A percentile compares a stretch with the other conserved stretches of the same genome.
Evolutionary conservation across 2,329 filamentous ascomycete species (phyloP).

Genomic region (Parasarocladium wereldwijsianum): DNA sequence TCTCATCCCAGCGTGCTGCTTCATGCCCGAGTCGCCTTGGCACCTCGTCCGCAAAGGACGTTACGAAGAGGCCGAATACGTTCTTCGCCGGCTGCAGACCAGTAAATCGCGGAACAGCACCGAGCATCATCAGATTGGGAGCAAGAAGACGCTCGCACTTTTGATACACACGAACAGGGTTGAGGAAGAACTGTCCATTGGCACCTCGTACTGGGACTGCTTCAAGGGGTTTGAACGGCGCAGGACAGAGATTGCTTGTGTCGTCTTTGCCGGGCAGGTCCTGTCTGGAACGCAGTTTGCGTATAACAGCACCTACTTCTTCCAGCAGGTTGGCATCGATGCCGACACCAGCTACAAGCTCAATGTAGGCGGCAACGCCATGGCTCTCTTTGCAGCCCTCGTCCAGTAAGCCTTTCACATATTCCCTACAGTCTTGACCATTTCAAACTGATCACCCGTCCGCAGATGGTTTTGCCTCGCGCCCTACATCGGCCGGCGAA

Average conservation of each 20-base stretch:
- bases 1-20: slow-evolving; percentile 18
- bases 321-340: slow-evolving; percentile 20
- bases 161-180: slow-evolving; percentile 2
- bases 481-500: slow-evolving; percentile 20
- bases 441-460: too few species aligned
- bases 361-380: slow-evolving; percentile 5
- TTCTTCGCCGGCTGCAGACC: slow-evolving; percentile 3
- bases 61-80: slow-evolving; percentile 3
- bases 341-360: slow-evolving; percentile 10
- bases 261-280: slow-evolving; percentile 20
- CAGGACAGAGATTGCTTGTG: slow-evolving; percentile 23
- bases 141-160: neutral
- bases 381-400: slow-evolving; percentile 15
- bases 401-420: too few species aligned
- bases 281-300: slow-evolving; percentile 18
- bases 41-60: slow-evolving; percentile 4
- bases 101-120: slow-evolving; percentile 1
- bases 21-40: slow-evolving; percentile 21
- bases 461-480: slow-evolving; percentile 19
- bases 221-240: slow-evolving; percentile 28
- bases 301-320: slow-evolving; percentile 26
- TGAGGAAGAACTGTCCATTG: slow-evolving; percentile 3
- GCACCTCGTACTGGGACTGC: slow-evolving; percentile 22
- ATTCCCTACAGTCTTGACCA: too few species aligned
- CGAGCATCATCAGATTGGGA: neutral